These are phyloP conservation scores for Hibiscus trionum DNA, from an alignment of 345 rosid species.

Conservation along the genomic window DNA sequence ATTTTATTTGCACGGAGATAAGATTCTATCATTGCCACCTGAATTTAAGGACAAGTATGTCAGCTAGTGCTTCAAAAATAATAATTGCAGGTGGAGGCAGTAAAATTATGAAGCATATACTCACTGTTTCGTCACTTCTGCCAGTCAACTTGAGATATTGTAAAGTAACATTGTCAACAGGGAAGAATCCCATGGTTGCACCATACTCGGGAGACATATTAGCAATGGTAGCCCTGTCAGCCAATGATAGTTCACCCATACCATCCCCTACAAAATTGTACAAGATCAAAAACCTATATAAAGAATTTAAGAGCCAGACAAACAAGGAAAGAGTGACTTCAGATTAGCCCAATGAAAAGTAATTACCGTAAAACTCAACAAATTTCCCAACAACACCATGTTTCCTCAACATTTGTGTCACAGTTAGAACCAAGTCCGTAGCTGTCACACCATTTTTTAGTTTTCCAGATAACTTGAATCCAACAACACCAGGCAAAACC, in stretches of 20 bases:
- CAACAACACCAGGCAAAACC: conserved; percentile 99
- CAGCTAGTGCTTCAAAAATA: conserved; percentile 7
- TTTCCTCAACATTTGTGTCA: conserved; percentile 94
- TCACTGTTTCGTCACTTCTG: conserved; percentile 37
- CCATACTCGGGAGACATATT: conserved; percentile 99
- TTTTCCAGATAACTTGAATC: conserved; percentile 88
- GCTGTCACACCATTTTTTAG: conserved; percentile 86
- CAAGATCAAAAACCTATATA: not conserved
- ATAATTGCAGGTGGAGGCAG: conserved; percentile 1
- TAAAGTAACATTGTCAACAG: conserved; percentile 91
- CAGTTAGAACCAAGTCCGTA: conserved; percentile 95
- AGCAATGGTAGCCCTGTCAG: conserved; percentile 98
- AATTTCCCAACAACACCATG: conserved; percentile 99
- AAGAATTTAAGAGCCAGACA: not conserved
- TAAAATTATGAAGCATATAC: not conserved
- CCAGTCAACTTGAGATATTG: conserved; percentile 78
- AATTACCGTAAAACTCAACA: conserved; percentile 93
- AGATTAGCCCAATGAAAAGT: conserved; percentile 13
- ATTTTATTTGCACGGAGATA: conserved; percentile 93
- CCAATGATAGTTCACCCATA: conserved; percentile 82
- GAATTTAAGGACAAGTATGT: conserved; percentile 13
- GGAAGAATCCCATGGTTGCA: conserved; percentile 99
- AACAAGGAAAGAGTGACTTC: not conserved
- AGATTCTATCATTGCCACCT: conserved; percentile 91
- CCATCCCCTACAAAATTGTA: conserved; percentile 59